Conservation (phyloP, 2,329 filamentous ascomycete species). For the Fusarium nanum region DNA sequence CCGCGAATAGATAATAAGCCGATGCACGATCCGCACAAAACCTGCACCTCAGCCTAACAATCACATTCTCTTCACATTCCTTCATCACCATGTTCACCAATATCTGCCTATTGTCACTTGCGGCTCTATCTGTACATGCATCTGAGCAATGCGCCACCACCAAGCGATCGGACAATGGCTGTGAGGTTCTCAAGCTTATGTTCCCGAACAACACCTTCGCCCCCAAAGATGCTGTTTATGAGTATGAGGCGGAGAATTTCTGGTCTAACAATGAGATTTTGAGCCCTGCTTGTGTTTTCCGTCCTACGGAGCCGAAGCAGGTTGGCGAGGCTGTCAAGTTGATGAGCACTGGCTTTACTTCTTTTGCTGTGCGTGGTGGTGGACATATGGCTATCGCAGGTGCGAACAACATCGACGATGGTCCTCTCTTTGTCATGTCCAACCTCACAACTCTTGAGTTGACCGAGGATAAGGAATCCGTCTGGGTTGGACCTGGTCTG, state of each 20-base stretch:
- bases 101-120: conserved; percentile 6
- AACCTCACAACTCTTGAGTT: conserved; percentile 29
- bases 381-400: conserved; percentile 40
- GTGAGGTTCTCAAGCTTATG: conserved; percentile 5
- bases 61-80: background rate
- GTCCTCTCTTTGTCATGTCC: conserved; percentile 29
- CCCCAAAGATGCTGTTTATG: conserved; percentile 2
- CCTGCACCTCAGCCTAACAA: background rate
- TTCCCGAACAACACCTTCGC: conserved; percentile 15
- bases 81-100: conserved; percentile 1
- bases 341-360: background rate
- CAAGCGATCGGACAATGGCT: background rate
- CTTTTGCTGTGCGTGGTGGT: conserved; percentile 39
- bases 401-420: conserved; percentile 35
- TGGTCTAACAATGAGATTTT: conserved; percentile 34
- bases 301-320: conserved; percentile 6
- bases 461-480: conserved; percentile 11
- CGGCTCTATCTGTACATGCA: background rate
- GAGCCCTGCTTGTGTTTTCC: conserved; percentile 25
- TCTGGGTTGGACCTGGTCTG: conserved; percentile 31
- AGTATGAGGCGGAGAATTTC: conserved; percentile 24
- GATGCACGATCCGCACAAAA: conserved; percentile 2
- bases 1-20: conserved; percentile 3
- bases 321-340: conserved; percentile 6
- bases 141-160: background rate